These are phyloP conservation scores for Trichoderma orchidacearum DNA, from an alignment of 495 filamentous ascomycete species.

Conservation along the genomic window DNA sequence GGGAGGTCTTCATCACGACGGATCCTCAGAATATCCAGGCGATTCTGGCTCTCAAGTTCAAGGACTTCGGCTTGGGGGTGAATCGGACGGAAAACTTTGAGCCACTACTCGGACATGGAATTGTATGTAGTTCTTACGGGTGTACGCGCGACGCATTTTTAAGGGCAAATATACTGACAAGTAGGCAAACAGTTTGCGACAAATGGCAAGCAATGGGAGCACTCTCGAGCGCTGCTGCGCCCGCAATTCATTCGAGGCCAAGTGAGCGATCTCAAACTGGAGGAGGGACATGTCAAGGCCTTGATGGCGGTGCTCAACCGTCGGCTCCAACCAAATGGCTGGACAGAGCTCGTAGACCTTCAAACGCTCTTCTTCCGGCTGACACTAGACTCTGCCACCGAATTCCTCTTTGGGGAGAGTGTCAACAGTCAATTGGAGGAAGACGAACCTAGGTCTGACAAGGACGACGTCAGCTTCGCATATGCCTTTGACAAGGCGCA, in stretches of 20 bases:
- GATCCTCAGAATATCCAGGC: slow-evolving; percentile 53
- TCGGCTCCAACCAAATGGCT: not conserved
- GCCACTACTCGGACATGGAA: slow-evolving; percentile 51
- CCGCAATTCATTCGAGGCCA: slow-evolving; percentile 50
- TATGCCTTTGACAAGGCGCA: not conserved
- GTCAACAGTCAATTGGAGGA: slow-evolving; percentile 8
- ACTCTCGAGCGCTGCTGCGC: slow-evolving; percentile 46
- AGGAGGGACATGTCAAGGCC: slow-evolving; percentile 45
- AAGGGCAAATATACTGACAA: no score
- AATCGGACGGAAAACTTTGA: slow-evolving; percentile 29
- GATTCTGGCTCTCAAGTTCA: slow-evolving; percentile 44
- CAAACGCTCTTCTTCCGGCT: slow-evolving; percentile 52
- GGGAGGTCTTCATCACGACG: slow-evolving; percentile 30
- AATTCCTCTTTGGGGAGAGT: slow-evolving; percentile 57
- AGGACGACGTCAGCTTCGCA: slow-evolving; percentile 2
- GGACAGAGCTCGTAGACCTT: slow-evolving; percentile 36
- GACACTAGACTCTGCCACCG: slow-evolving; percentile 57
- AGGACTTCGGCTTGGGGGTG: slow-evolving; percentile 45
- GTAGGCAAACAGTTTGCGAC: slow-evolving; percentile 38
- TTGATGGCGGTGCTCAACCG: slow-evolving; percentile 17
- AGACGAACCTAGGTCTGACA: not conserved
- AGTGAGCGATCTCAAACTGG: slow-evolving; percentile 42
- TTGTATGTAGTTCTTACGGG: slow-evolving; percentile 13
- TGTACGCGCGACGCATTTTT: no score
- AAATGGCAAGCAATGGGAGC: slow-evolving; percentile 52